Evolutionary conservation across 768 basidiomycete genomes (phyloP), one percentile per base, ranked within the genome.

Genomic region (Lepiota brunneoincarnata): DNA sequence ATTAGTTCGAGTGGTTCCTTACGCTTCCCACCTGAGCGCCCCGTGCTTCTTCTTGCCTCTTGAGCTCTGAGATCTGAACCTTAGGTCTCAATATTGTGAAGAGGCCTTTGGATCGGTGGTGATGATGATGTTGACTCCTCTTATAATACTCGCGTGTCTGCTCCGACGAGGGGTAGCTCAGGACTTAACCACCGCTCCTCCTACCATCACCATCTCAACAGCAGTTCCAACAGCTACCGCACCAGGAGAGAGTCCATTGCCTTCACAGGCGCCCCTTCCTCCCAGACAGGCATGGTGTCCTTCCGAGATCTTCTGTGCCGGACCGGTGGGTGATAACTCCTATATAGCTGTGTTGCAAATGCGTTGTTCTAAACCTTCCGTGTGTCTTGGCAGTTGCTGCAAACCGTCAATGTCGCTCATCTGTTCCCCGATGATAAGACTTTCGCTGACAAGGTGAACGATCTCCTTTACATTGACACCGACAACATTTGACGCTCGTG

Each of bases 401-500:
- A 96, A 80, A 87, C 90, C 1, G 84, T 95, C 56, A 87, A 93
- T 66, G 61, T 96, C 56, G 91, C 93, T 0, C 66, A 77, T 38
- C 70, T 89, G 23, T 97, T 79, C 64, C 66, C 77, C 0, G 94
- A 97, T 68, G 83, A 86, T 42, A 96, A 97, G 72, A 94, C 91
- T 0, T 86, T 96, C 66, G 89, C 89, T 6, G 94, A 96, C 75
- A 82, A 82, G 65, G 77, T 75, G 49, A 28, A 67, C 23, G 40
- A 38, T 54, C 31, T 21, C 48, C 39, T 49, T 43, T 17, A 37
- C 5, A n/a, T 17, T 34, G 3, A 48, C 31, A 12, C 17, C 31
- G 46, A 12, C n/a, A 23, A 7, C 15, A 11, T 39, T 23, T 36
- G 31, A 15, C 24, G 20, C 44, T 18, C 46, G 26, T 21, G 53